Conservation (phyloP, 768 basidiomycete genomes). For the Mycena albidolilacea region DNA sequence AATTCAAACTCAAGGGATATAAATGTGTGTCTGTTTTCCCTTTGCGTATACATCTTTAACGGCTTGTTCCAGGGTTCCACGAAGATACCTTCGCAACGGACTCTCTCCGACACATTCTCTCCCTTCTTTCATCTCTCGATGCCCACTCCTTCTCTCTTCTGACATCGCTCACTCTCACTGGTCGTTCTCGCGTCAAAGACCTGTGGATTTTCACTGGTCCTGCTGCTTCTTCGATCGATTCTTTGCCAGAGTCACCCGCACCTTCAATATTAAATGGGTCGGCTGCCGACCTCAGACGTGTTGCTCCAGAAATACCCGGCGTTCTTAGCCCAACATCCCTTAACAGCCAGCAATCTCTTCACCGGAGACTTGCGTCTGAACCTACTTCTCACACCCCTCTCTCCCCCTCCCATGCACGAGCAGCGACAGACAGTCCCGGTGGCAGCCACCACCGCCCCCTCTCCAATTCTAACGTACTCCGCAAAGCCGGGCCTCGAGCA, state of each 20-base stretch:
- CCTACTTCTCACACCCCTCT: constrained; percentile 40
- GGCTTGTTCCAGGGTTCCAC: constrained; percentile 72
- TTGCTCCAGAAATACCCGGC: constrained; percentile 34
- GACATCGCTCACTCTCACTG: constrained; percentile 79
- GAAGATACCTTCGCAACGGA: constrained; percentile 83
- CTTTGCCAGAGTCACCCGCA: constrained; percentile 51
- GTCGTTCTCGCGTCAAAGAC: constrained; percentile 81
- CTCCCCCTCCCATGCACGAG: constrained; percentile 50
- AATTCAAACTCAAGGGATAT: constrained; percentile 88
- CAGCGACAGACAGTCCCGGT: constrained; percentile 50
- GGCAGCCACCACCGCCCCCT: constrained; percentile 32
- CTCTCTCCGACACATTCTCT: constrained; percentile 79
- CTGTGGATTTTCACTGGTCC: constrained; percentile 84
- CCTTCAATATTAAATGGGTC: constrained; percentile 46
- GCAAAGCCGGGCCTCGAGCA: constrained; percentile 76
- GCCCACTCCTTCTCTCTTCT: constrained; percentile 77
- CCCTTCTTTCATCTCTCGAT: constrained; percentile 77
- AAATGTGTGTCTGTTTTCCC: constrained; percentile 66
- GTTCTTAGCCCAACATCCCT: constrained; percentile 25
- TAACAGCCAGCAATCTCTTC: constrained; percentile 44
- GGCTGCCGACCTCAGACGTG: constrained; percentile 43
- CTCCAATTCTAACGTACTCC: constrained; percentile 55
- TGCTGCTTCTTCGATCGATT: constrained; percentile 48
- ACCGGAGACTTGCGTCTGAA: constrained; percentile 56
- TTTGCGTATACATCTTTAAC: constrained; percentile 36